Conservation (phyloP, 2,329 filamentous ascomycete genomes). For the Pseudogymnoascus sp. region DNA sequence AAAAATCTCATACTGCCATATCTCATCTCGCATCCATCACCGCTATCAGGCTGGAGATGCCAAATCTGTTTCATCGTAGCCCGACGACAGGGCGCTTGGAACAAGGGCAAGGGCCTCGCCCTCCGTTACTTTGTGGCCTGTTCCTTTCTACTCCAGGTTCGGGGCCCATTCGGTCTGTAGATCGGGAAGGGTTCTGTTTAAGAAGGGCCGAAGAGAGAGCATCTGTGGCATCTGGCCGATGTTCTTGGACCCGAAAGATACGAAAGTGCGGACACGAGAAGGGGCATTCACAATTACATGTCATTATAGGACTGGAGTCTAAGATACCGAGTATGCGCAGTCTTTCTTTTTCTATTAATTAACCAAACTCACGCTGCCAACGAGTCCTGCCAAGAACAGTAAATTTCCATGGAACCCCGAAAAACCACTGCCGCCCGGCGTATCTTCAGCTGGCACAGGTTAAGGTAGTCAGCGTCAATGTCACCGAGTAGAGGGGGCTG, state of each 20-base stretch:
- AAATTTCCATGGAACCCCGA: neutral
- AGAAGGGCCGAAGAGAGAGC: neutral
- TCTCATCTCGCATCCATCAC: neutral
- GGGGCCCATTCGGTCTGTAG: neutral
- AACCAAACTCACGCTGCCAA: neutral
- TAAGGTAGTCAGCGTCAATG: neutral
- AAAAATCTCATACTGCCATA: neutral
- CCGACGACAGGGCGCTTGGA: neutral
- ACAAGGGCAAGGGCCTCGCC: neutral
- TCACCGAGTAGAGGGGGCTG: neutral
- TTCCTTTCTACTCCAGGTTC: neutral
- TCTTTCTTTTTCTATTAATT: neutral
- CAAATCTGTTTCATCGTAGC: neutral
- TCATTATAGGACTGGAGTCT: neutral
- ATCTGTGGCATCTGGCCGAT: neutral
- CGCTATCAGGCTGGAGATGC: neutral
- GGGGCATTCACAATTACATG: neutral
- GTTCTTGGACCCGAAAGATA: neutral
- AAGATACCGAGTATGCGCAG: neutral
- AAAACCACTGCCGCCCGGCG: neutral
- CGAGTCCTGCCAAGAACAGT: neutral
- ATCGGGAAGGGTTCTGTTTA: neutral
- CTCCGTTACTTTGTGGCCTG: neutral
- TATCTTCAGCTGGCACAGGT: neutral
- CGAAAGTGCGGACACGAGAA: neutral